These are phyloP conservation scores for Polygonum maritimum DNA, from an alignment of 148 eudicot species.

Conservation along the genomic window DNA sequence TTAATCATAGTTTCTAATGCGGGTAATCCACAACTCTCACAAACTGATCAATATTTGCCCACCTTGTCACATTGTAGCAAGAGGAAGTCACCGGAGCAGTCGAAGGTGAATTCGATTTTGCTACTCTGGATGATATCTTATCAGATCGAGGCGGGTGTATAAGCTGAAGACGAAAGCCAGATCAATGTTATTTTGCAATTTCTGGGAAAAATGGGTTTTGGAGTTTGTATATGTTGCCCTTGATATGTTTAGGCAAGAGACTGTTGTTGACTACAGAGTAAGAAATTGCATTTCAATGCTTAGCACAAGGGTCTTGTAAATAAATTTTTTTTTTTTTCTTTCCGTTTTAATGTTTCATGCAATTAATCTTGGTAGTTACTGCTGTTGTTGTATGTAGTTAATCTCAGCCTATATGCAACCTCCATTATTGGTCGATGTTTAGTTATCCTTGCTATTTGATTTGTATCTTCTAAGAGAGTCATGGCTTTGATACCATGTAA, in stretches of 20 bases:
- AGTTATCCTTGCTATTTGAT: conserved; percentile 18
- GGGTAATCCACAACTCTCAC: too few relatives aligned
- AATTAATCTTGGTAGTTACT: background rate
- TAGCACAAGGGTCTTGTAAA: background rate
- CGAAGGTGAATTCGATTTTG: conserved; percentile 50
- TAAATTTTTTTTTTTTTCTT: background rate
- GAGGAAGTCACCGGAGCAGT: conserved; percentile 45
- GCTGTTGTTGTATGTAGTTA: background rate
- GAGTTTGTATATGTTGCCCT: background rate
- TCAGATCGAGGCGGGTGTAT: background rate
- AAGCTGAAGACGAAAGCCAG: background rate
- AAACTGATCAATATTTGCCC: background rate
- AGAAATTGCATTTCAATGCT: background rate
- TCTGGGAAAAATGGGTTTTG: background rate
- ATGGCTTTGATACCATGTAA: too few relatives aligned
- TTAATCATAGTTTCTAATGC: background rate
- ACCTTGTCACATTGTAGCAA: conserved; percentile 25
- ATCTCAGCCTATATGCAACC: too few relatives aligned
- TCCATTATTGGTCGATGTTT: conserved; percentile 7
- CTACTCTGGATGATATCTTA: conserved; percentile 54
- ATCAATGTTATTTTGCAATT: background rate
- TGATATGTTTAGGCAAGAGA: background rate
- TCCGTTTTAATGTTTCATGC: background rate
- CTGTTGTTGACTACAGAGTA: background rate
- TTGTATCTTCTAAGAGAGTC: too few relatives aligned